Percentiles rank a stretch among this genome's conserved stretches.
These are phyloP conservation scores for Schizophyllum commune DNA, from an alignment of 1,284 basidiomycete genomes.

Conservation along the genomic window DNA sequence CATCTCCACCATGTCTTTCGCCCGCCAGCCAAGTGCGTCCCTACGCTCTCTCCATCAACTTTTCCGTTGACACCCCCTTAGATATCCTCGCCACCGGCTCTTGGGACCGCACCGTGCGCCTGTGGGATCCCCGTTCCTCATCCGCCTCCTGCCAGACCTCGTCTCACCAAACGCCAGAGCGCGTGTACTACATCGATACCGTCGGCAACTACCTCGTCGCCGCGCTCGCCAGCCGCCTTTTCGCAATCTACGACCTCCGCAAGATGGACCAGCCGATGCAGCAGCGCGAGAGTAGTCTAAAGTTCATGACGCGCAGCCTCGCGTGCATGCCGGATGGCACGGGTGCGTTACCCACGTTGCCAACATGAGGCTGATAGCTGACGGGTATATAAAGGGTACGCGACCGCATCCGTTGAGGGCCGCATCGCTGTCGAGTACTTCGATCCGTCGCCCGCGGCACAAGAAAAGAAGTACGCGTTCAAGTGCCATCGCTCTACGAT, in stretches of 20 bases:
- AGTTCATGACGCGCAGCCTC: slow-evolving; percentile 89
- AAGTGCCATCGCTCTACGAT: slow-evolving; percentile 92
- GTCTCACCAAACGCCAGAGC: slow-evolving; percentile 69
- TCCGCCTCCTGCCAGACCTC: slow-evolving; percentile 41
- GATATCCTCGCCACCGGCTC: slow-evolving; percentile 77
- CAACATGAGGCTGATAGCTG: neutral
- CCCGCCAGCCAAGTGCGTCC: slow-evolving; percentile 14
- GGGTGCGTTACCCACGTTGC: slow-evolving; percentile 40
- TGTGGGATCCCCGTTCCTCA: slow-evolving; percentile 75
- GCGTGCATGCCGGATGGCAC: slow-evolving; percentile 91
- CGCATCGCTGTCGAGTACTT: slow-evolving; percentile 98
- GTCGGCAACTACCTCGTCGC: slow-evolving; percentile 75
- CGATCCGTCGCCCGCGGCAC: slow-evolving; percentile 67
- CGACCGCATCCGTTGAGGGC: slow-evolving; percentile 91
- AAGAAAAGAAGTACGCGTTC: slow-evolving; percentile 96
- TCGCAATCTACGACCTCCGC: slow-evolving; percentile 80
- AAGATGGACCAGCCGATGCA: slow-evolving; percentile 70
- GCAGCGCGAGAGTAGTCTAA: slow-evolving; percentile 85
- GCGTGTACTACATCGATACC: slow-evolving; percentile 77
- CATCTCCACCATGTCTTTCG: slow-evolving; percentile 46
- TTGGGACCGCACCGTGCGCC: slow-evolving; percentile 84
- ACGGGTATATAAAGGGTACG: slow-evolving; percentile 59
- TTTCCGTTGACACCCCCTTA: slow-evolving; percentile 21
- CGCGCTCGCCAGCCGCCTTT: slow-evolving; percentile 83
- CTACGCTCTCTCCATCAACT: neutral